phyloP scores from a whole-genome alignment of 2,329 filamentous ascomycete genomes.

The Phialemoniopsis sp. region DNA sequence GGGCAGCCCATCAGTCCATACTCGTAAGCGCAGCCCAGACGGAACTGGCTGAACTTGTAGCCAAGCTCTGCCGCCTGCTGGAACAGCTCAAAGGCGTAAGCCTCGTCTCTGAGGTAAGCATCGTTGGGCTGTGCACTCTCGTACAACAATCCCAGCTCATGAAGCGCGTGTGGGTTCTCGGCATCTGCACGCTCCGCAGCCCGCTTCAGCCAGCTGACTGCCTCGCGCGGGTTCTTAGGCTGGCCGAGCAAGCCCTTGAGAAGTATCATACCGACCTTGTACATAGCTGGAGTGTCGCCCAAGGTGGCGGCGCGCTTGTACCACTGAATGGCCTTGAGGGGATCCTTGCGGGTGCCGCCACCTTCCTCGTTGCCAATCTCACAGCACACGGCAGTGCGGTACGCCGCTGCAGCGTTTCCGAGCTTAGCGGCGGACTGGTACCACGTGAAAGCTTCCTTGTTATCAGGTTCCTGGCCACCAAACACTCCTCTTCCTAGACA shows the following conservation, averaged over 20 bases:
- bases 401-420: slow-evolving; percentile 82
- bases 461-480: slow-evolving; percentile 68
- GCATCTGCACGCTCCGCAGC: slow-evolving; percentile 83
- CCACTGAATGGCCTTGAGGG: slow-evolving; percentile 94
- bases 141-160: slow-evolving; percentile 73
- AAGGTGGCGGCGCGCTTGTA: slow-evolving; percentile 89
- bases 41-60: slow-evolving; percentile 93
- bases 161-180: slow-evolving; percentile 91
- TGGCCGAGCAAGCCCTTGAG: slow-evolving; percentile 94
- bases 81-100: slow-evolving; percentile 78
- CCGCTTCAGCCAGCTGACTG: slow-evolving; percentile 86
- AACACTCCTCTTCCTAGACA: slow-evolving; percentile 79
- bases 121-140: slow-evolving; percentile 64
- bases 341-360: slow-evolving; percentile 86
- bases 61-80: slow-evolving; percentile 80
- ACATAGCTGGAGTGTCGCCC: slow-evolving; percentile 92
- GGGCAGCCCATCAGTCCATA: slow-evolving; percentile 80
- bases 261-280: slow-evolving; percentile 95
- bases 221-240: slow-evolving; percentile 75
- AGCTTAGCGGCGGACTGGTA: slow-evolving; percentile 93
- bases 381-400: slow-evolving; percentile 93
- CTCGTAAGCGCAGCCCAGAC: slow-evolving; percentile 83
- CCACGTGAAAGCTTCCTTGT: slow-evolving; percentile 87
- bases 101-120: slow-evolving; percentile 74
- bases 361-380: slow-evolving; percentile 94